These are phyloP conservation scores for Trichosanthes cucumerina DNA, from an alignment of 306 rosid species.

Conservation along the genomic window DNA sequence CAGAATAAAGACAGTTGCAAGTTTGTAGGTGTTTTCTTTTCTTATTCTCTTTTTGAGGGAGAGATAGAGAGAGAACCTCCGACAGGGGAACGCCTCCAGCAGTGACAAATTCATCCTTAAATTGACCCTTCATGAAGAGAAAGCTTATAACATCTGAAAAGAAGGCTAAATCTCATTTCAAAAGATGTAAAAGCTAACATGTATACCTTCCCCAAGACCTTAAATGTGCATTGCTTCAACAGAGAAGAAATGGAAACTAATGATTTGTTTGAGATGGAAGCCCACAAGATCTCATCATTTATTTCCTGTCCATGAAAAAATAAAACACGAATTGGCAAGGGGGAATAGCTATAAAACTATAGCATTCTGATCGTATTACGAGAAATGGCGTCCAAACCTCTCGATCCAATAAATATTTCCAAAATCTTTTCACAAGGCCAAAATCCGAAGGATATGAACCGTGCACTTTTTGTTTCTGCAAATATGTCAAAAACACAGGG, in stretches of 20 bases:
- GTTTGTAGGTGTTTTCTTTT: background rate
- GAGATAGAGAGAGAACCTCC: conserved; percentile 54
- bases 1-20: background rate
- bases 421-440: conserved; percentile 79
- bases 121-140: conserved; percentile 57
- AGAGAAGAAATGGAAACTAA: conserved; percentile 52
- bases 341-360: background rate
- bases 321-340: background rate
- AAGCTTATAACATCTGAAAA: background rate
- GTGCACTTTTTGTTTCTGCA: conserved; percentile 79
- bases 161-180: background rate
- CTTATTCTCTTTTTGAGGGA: background rate
- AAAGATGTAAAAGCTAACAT: conserved; percentile 1
- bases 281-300: conserved; percentile 70
- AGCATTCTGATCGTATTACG: background rate
- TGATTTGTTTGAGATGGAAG: conserved; percentile 68
- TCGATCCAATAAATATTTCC: conserved; percentile 66
- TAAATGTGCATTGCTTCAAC: conserved; percentile 56
- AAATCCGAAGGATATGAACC: conserved; percentile 71
- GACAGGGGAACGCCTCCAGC: conserved; percentile 91
- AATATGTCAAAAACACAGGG: conserved; percentile 7
- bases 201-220: conserved; percentile 62
- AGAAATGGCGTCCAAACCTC: conserved; percentile 38
- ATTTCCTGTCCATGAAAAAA: conserved; percentile 33
- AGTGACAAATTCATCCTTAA: conserved; percentile 93